Conservation (phyloP, 345 rosid genomes). For the Heritiera fomes region DNA sequence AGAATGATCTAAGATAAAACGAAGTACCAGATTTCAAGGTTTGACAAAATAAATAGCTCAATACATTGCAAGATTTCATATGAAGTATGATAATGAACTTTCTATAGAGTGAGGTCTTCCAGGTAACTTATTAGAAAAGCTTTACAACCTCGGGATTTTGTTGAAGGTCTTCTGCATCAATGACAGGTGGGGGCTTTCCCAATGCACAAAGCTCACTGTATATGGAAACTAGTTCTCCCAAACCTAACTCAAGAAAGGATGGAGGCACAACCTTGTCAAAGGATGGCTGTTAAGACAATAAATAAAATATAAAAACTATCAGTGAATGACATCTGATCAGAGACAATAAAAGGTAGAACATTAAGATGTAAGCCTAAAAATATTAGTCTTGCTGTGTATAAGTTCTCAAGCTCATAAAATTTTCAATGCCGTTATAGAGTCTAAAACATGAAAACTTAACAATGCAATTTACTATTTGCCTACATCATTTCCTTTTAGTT, state of each 20-base stretch:
- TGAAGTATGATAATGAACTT: background rate
- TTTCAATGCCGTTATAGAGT: background rate
- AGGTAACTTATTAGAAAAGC: too few relatives aligned
- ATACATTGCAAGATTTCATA: background rate
- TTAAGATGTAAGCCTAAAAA: constrained; percentile 1
- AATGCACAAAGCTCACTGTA: constrained; percentile 66
- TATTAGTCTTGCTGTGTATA: background rate
- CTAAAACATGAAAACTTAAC: background rate
- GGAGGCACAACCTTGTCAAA: constrained; percentile 67
- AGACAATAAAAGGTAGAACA: constrained; percentile 11
- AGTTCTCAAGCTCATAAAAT: background rate
- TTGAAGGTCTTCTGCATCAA: constrained; percentile 74
- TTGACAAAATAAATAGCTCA: too few relatives aligned
- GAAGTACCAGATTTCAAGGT: too few relatives aligned
- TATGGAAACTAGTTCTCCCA: constrained; percentile 66
- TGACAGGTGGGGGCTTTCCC: constrained; percentile 67
- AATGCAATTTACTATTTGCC: background rate
- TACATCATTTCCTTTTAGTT: background rate
- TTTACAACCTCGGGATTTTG: constrained; percentile 73
- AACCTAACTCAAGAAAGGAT: constrained; percentile 72
- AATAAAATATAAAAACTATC: constrained; percentile 4
- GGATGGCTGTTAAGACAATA: constrained; percentile 58
- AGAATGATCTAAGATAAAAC: too few relatives aligned
- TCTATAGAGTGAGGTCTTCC: too few relatives aligned
- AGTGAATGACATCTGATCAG: background rate